Evolutionary conservation across 345 rosid genomes (phyloP).

Genomic region (Eucalyptus globulus): DNA sequence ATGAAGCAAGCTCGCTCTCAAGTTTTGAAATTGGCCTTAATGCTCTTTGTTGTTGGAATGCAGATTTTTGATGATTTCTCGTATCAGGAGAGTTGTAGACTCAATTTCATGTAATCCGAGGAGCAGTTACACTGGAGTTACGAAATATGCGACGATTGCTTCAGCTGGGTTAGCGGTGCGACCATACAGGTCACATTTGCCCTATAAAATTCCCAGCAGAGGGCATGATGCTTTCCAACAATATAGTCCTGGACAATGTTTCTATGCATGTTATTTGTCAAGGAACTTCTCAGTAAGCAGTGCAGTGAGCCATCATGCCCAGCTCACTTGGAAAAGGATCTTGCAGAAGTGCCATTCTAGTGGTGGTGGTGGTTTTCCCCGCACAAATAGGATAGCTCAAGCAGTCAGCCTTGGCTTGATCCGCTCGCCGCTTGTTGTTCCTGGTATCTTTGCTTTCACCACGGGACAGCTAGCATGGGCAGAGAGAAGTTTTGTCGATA

Average conservation of each 20-base stretch:
- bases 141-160: constrained; percentile 20
- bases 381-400: constrained; percentile 50
- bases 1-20: background rate
- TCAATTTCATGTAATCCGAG: constrained; percentile 14
- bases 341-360: constrained; percentile 17
- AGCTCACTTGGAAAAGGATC: constrained; percentile 54
- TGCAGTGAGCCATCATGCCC: constrained; percentile 29
- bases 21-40: background rate
- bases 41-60: constrained; percentile 2
- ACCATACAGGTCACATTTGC: constrained; percentile 18
- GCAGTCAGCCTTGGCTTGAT: constrained; percentile 67
- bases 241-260: constrained; percentile 13
- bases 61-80: constrained; percentile 46
- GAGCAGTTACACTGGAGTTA: constrained; percentile 5
- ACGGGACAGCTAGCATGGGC: constrained; percentile 56
- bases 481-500: constrained; percentile 22
- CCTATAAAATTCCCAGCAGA: constrained; percentile 5
- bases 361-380: constrained; percentile 12
- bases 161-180: constrained; percentile 23
- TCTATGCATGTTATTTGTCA: constrained; percentile 1
- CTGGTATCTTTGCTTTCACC: constrained; percentile 47
- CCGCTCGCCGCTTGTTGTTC: constrained; percentile 46
- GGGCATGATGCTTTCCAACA: constrained; percentile 10
- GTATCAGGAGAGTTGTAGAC: constrained; percentile 15
- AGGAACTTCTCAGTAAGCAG: constrained; percentile 25